Conservation (phyloP, 805 yeast genomes). For the Wickerhamiella galacta region DNA sequence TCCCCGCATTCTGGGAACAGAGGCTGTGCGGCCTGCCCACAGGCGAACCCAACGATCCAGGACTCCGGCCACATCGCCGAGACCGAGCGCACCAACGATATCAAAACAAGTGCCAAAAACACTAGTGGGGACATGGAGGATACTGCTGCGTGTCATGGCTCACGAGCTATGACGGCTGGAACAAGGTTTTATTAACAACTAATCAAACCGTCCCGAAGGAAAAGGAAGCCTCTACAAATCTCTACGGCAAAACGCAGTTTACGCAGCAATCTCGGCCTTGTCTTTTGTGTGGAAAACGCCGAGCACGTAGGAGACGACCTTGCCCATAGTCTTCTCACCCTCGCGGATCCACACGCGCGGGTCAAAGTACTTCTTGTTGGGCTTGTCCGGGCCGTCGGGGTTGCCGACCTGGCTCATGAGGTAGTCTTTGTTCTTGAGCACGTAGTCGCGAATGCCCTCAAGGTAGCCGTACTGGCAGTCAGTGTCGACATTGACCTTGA, state of each 20-base stretch:
- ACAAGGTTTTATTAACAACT: no score
- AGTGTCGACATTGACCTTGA: constrained; percentile 97
- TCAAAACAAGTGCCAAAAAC: not conserved
- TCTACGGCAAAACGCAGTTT: no score
- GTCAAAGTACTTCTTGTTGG: constrained; percentile 99
- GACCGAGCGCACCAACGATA: not conserved
- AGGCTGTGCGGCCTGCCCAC: constrained; percentile 12
- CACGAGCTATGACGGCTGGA: no score
- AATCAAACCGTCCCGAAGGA: no score
- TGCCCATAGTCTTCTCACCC: constrained; percentile 97
- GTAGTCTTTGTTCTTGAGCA: constrained; percentile 92
- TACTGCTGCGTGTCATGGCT: no score
- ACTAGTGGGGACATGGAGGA: no score
- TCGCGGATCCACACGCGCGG: constrained; percentile 99
- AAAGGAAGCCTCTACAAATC: no score
- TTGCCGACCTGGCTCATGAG: constrained; percentile 79
- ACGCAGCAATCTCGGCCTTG: no score
- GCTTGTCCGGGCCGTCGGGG: constrained; percentile 98
- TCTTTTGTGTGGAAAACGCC: constrained; percentile 47
- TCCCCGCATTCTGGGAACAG: constrained; percentile 11
- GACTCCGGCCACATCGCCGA: constrained; percentile 10
- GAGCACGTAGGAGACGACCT: constrained; percentile 72
- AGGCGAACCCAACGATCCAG: constrained; percentile 9
- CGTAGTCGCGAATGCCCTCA: constrained; percentile 93
- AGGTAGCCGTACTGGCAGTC: constrained; percentile 98